Conservation (phyloP, 2,329 filamentous ascomycete species). For the Calonectria hongkongensis region DNA sequence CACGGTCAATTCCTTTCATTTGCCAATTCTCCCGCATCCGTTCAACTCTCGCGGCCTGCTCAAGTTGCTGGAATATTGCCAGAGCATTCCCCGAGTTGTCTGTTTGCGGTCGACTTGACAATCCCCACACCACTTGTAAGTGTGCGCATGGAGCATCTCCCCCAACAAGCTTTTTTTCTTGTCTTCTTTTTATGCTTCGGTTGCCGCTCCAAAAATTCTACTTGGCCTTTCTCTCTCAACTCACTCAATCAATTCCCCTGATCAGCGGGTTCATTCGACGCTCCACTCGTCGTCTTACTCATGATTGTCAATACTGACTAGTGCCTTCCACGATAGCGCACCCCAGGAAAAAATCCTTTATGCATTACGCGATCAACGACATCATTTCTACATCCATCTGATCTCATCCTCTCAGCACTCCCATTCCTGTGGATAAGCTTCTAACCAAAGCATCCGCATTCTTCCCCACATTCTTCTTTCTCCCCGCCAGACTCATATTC, state of each 20-base stretch:
- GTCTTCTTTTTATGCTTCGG: neutral
- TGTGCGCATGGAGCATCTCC: slow-evolving; percentile 17
- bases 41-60: slow-evolving; percentile 48
- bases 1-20: slow-evolving; percentile 44
- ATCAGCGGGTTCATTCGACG: slow-evolving; percentile 17
- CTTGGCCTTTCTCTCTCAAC: slow-evolving; percentile 22
- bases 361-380: slow-evolving; percentile 48
- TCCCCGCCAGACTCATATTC: slow-evolving; percentile 46
- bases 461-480: slow-evolving; percentile 40
- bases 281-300: slow-evolving; percentile 15
- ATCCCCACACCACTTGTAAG: slow-evolving; percentile 23
- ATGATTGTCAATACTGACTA: slow-evolving; percentile 46
- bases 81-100: slow-evolving; percentile 52
- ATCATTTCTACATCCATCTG: slow-evolving; percentile 30
- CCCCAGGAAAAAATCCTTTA: slow-evolving; percentile 45
- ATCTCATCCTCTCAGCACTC: slow-evolving; percentile 34
- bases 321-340: slow-evolving; percentile 50
- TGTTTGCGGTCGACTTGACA: slow-evolving; percentile 39
- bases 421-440: slow-evolving; percentile 47
- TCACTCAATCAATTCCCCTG: neutral
- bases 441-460: slow-evolving; percentile 50
- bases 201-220: neutral
- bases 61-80: slow-evolving; percentile 65
- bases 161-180: neutral
- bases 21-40: slow-evolving; percentile 40